Percentiles rank a stretch among this genome's conserved stretches.
Evolutionary conservation across 2,329 filamentous ascomycete species (phyloP).

Genomic region (Leptographium lundbergii): DNA sequence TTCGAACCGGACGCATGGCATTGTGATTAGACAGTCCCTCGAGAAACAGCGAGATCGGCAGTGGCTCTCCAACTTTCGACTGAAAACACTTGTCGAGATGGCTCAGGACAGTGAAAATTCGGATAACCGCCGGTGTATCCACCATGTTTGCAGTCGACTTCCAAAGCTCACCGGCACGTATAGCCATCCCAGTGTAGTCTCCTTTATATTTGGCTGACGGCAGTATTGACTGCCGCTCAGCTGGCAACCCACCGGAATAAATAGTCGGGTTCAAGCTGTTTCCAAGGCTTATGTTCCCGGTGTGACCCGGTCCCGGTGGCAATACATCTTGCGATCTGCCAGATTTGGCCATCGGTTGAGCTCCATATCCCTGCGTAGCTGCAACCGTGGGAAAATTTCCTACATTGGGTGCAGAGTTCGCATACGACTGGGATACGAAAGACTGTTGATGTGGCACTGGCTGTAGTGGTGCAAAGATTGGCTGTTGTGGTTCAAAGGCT

Average conservation of each 20-base stretch:
- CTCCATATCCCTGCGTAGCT: not conserved
- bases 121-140: constrained; percentile 48
- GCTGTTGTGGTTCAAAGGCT: not conserved
- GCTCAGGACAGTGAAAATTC: constrained; percentile 50
- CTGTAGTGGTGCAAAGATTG: too few species aligned
- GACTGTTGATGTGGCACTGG: not conserved
- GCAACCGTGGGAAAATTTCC: not conserved
- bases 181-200: constrained; percentile 36
- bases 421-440: not conserved
- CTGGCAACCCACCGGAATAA: not conserved
- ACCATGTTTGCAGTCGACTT: constrained; percentile 44
- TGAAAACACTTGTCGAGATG: constrained; percentile 47
- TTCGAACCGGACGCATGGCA: constrained; percentile 43
- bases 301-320: not conserved
- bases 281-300: not conserved
- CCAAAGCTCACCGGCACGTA: constrained; percentile 50
- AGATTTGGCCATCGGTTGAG: not conserved
- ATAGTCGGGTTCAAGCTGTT: not conserved
- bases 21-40: constrained; percentile 44
- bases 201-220: not conserved
- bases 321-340: not conserved
- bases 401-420: not conserved
- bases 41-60: constrained; percentile 45
- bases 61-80: constrained; percentile 41
- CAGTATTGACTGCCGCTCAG: not conserved